phyloP scores from a whole-genome alignment of 805 yeast genomes.

The Teunomyces barrocoloradensis region DNA sequence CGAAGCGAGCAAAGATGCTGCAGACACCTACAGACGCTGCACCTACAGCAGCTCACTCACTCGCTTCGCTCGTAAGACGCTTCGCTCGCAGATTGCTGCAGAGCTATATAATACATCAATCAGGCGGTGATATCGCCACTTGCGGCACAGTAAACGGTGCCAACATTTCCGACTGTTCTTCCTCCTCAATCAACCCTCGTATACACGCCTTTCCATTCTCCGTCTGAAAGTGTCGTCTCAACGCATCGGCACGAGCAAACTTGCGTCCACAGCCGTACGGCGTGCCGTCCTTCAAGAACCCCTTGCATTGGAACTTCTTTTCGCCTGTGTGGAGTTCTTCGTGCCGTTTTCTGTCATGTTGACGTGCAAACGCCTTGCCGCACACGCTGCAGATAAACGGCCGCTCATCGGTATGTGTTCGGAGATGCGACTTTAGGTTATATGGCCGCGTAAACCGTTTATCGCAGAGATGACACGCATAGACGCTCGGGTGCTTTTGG shows the following conservation, averaged over 20 bases:
- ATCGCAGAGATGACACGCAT: constrained; percentile 79
- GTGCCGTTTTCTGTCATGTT: constrained; percentile 45
- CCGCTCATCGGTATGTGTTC: constrained; percentile 86
- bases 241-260: constrained; percentile 47
- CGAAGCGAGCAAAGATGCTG: too few species aligned
- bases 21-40: too few species aligned
- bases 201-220: constrained; percentile 47
- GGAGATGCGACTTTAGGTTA: constrained; percentile 83
- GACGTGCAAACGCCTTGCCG: constrained; percentile 68
- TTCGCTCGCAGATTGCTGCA: too few species aligned
- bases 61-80: too few species aligned
- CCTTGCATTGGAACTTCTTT: constrained; percentile 71
- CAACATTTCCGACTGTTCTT: constrained; percentile 20
- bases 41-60: too few species aligned
- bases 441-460: constrained; percentile 90
- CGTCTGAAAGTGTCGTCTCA: constrained; percentile 45
- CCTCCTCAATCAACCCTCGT: constrained; percentile 39
- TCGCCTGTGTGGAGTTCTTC: constrained; percentile 69
- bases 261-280: constrained; percentile 46
- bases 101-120: constrained; percentile 9
- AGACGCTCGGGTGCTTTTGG: constrained; percentile 71
- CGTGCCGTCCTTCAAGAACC: constrained; percentile 44
- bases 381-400: constrained; percentile 73
- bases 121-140: constrained; percentile 42
- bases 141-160: constrained; percentile 21